A percentile compares a stretch with the other conserved stretches of the same genome.
These are phyloP conservation scores for Hypoxylon lenormandii DNA, from an alignment of 495 filamentous ascomycete genomes.

Conservation along the genomic window DNA sequence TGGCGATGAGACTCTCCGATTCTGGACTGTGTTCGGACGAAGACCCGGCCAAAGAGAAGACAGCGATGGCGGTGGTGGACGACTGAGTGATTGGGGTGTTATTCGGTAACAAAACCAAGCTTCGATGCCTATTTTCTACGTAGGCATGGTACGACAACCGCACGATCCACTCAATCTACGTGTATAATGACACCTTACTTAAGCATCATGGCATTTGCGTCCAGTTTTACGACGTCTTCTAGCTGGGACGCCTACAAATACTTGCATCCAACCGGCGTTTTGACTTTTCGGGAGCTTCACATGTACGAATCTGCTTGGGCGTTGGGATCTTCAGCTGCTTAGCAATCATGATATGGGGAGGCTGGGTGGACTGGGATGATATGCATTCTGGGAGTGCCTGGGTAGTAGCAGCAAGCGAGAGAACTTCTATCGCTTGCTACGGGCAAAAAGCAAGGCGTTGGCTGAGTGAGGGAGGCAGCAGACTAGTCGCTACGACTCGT, in stretches of 20 bases:
- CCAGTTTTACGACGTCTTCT: slow-evolving; percentile 39
- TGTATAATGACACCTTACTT: slow-evolving; percentile 25
- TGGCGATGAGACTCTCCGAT: slow-evolving; percentile 92
- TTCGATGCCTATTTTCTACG: background rate
- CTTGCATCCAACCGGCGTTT: slow-evolving; percentile 44
- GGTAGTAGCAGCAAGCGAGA: slow-evolving; percentile 12
- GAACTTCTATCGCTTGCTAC: slow-evolving; percentile 19
- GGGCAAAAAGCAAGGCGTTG: slow-evolving; percentile 40
- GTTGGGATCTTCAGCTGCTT: slow-evolving; percentile 13
- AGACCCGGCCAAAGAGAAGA: slow-evolving; percentile 69
- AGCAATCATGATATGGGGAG: slow-evolving; percentile 14
- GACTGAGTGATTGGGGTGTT: slow-evolving; percentile 75
- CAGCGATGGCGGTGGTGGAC: slow-evolving; percentile 65
- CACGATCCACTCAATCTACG: slow-evolving; percentile 30
- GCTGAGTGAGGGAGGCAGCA: slow-evolving; percentile 4
- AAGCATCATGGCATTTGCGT: slow-evolving; percentile 12
- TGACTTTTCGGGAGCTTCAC: slow-evolving; percentile 14
- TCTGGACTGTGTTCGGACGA: slow-evolving; percentile 92
- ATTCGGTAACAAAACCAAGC: slow-evolving; percentile 66
- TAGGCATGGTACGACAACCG: slow-evolving; percentile 3
- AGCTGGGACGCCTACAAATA: slow-evolving; percentile 15
- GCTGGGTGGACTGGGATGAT: slow-evolving; percentile 12
- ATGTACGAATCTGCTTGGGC: slow-evolving; percentile 25
- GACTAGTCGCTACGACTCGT: background rate
- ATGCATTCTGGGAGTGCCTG: slow-evolving; percentile 25